Base-by-base conservation (phyloP, 2,329 filamentous ascomycete species). In the Colletotrichum tropicicola region DNA sequence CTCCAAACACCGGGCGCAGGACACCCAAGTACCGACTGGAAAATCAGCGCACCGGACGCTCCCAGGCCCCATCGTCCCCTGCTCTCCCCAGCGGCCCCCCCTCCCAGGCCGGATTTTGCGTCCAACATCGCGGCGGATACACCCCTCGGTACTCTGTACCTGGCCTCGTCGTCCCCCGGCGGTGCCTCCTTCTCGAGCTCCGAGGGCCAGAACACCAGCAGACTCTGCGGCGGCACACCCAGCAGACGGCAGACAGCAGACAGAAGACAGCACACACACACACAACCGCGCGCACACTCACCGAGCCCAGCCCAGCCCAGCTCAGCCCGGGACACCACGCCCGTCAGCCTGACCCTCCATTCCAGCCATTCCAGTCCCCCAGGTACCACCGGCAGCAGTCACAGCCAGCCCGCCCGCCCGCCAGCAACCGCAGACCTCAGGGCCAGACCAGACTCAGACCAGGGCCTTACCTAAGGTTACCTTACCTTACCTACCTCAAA, bases 401-500 rank as follows among this genome's bases (percentile, higher is more conserved):
- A 23, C 6, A 48, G 23, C 45, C 10, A 35, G 47, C n/a, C 12
- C 17, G 12, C 19, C 2, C 30, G 30, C 15, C 10, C 19, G 19
- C 4, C 25, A 39, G 9, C n/a, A 13, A 28, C 23, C 30, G 13
- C n/a, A 49, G 15, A 21, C 45, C 15, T n/a, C 27, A 23, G 32
- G 10, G 5, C 19, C 43, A 30, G 43, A 37, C 10, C 12, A 27
- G 44, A 23, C 21, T 15, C 17, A 44, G 41, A 25, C 43, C 4
- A 21, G 43, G 17, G 43, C 17, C 47, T 63, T 59, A 64, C 56
- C 60, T 59, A 52, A 58, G 28, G 37, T 39, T 48, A 41, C 56
- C 28, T 35, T 41, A 41, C 43, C 59, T 56, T 21, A 59, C 59
- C 54, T 21, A 58, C 59, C 54, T 59, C 59, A 52, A 58, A 45